A percentile compares a stretch with the other conserved stretches of the same genome.
These are phyloP conservation scores for Suhomyces faveliae DNA, from an alignment of 805 yeast genomes.

Conservation along the genomic window DNA sequence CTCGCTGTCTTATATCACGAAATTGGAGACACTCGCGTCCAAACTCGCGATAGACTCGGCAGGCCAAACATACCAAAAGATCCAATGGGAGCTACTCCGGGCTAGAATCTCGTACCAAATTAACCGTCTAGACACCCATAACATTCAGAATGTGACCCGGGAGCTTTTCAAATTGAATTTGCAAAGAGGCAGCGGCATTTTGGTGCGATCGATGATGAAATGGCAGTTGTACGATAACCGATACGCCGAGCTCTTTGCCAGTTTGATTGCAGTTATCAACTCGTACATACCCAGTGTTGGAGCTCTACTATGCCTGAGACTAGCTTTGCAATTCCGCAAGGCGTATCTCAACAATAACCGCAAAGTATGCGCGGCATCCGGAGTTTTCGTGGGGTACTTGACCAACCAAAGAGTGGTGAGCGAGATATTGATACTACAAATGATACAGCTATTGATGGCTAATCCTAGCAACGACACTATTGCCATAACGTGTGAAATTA, in stretches of 20 bases:
- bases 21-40: not conserved
- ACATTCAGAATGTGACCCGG: conserved; percentile 47
- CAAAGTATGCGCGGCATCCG: conserved; percentile 39
- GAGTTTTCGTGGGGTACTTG: conserved; percentile 58
- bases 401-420: conserved; percentile 56
- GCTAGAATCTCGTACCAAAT: conserved; percentile 38
- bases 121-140: conserved; percentile 43
- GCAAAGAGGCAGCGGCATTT: conserved; percentile 57
- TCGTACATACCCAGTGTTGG: conserved; percentile 72
- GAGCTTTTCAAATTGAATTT: conserved; percentile 59
- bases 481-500: conserved; percentile 49
- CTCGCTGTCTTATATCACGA: not conserved
- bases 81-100: conserved; percentile 10
- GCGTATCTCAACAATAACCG: conserved; percentile 50
- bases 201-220: conserved; percentile 57
- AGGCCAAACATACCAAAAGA: conserved; percentile 22
- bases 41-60: conserved; percentile 10
- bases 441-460: conserved; percentile 34
- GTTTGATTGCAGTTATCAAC: conserved; percentile 59
- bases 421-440: conserved; percentile 33
- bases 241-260: conserved; percentile 50
- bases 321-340: conserved; percentile 57
- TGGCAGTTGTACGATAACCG: conserved; percentile 44
- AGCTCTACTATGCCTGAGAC: conserved; percentile 49
- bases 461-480: conserved; percentile 56